A percentile compares a stretch with the other conserved stretches of the same genome.
phyloP scores from a whole-genome alignment of 2,329 filamentous ascomycete species.

The Colletotrichum tamarilloi region DNA sequence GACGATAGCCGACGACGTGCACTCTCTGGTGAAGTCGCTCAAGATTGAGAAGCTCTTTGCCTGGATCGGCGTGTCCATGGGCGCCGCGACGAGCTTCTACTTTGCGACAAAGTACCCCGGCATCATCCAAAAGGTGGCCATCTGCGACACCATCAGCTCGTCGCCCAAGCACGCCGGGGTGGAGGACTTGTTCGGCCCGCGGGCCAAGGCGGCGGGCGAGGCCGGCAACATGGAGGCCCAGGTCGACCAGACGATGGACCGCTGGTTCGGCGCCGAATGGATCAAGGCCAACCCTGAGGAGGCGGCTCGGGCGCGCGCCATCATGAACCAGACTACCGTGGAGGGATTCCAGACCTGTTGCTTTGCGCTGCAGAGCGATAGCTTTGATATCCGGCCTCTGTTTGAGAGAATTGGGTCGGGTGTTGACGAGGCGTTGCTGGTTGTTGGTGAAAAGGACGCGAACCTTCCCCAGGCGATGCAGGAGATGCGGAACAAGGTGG shows the following conservation, averaged over 20 bases:
- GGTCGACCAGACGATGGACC: conserved; percentile 48
- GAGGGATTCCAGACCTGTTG: conserved; percentile 56
- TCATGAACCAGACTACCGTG: conserved; percentile 51
- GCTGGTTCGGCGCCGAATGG: conserved; percentile 55
- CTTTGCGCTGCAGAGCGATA: conserved; percentile 48
- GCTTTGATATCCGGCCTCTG: conserved; percentile 53
- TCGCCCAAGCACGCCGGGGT: conserved; percentile 50
- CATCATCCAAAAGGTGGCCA: conserved; percentile 49
- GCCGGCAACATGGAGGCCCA: conserved; percentile 45
- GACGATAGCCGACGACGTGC: conserved; percentile 51
- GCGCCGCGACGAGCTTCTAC: conserved; percentile 52
- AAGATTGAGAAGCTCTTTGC: conserved; percentile 46
- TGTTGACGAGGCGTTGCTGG: conserved; percentile 48
- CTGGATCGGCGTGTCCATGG: conserved; percentile 60
- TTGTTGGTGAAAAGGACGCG: conserved; percentile 55
- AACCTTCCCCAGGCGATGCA: conserved; percentile 53
- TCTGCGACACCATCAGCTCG: conserved; percentile 53
- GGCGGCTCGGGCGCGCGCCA: conserved; percentile 45
- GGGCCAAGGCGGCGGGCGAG: conserved; percentile 47
- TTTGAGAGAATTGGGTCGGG: conserved; percentile 45
- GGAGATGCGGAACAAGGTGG: conserved; percentile 48
- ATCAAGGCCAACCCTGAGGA: conserved; percentile 48
- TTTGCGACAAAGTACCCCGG: conserved; percentile 52
- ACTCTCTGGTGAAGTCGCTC: conserved; percentile 46
- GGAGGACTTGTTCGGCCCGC: conserved; percentile 49